Evolutionary conservation across 768 basidiomycete genomes (phyloP).

Genomic region (Serendipita sp.): DNA sequence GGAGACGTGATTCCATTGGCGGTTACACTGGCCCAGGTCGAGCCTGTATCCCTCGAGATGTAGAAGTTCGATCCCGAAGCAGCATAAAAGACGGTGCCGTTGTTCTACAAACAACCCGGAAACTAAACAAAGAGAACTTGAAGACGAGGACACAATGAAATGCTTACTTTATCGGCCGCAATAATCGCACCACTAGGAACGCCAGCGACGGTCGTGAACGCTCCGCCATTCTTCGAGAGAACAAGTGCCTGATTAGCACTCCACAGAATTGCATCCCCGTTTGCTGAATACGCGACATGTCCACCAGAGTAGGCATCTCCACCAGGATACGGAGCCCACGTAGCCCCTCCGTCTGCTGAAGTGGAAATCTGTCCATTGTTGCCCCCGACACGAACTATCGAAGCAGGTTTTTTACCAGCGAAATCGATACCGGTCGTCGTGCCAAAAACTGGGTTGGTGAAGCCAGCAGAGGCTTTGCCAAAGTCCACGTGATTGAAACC

Average conservation of each 20-base stretch:
- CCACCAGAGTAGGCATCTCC: conserved; percentile 14
- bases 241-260: conserved; percentile 25
- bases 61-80: conserved; percentile 46
- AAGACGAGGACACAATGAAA: neutral
- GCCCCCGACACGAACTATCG: conserved; percentile 27
- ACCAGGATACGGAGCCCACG: conserved; percentile 25
- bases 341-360: conserved; percentile 37
- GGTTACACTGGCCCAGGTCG: conserved; percentile 26
- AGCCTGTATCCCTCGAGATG: conserved; percentile 42
- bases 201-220: conserved; percentile 34
- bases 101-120: conserved; percentile 9
- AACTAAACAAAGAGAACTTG: neutral
- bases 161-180: conserved; percentile 42
- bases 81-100: conserved; percentile 42
- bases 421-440: conserved; percentile 34
- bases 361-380: conserved; percentile 42
- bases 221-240: conserved; percentile 34
- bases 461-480: conserved; percentile 24
- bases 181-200: conserved; percentile 40
- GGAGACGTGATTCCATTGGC: conserved; percentile 27
- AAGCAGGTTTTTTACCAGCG: conserved; percentile 35
- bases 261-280: conserved; percentile 46
- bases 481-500: conserved; percentile 35
- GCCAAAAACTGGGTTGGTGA: conserved; percentile 31
- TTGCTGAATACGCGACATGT: conserved; percentile 31